Evolutionary conservation across 2,329 filamentous ascomycete genomes (phyloP).

Genomic region (Ascochyta rabiei): DNA sequence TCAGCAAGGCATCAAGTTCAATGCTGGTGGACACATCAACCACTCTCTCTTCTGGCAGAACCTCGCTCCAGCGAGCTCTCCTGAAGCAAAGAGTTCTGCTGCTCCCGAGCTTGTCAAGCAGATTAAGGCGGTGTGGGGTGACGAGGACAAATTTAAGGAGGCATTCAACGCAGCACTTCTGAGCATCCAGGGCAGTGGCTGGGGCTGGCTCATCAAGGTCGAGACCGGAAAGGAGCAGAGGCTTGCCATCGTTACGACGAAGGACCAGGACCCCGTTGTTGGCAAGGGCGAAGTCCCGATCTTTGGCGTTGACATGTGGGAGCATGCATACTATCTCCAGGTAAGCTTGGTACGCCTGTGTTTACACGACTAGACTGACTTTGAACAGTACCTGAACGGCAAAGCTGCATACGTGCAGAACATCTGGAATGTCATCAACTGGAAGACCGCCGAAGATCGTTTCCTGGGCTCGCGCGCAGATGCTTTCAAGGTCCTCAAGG

Average conservation of each 20-base stretch:
- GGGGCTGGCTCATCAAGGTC: slow-evolving; percentile 83
- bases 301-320: slow-evolving; percentile 88
- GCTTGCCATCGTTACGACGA: slow-evolving; percentile 77
- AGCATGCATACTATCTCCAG: slow-evolving; percentile 90
- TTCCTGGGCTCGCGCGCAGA: slow-evolving; percentile 57
- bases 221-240: slow-evolving; percentile 56
- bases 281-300: slow-evolving; percentile 67
- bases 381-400: slow-evolving; percentile 71
- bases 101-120: slow-evolving; percentile 66
- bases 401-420: slow-evolving; percentile 77
- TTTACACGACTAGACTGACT: slow-evolving; percentile 3
- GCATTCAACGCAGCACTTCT: slow-evolving; percentile 70
- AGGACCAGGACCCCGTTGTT: slow-evolving; percentile 81
- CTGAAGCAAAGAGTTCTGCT: slow-evolving; percentile 61
- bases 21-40: slow-evolving; percentile 92
- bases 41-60: slow-evolving; percentile 93
- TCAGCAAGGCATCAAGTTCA: slow-evolving; percentile 79
- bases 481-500: slow-evolving; percentile 48
- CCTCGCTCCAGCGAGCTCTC: slow-evolving; percentile 65
- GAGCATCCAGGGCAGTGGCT: slow-evolving; percentile 80
- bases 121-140: slow-evolving; percentile 72
- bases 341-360: slow-evolving; percentile 45
- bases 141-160: slow-evolving; percentile 67
- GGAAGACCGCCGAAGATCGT: slow-evolving; percentile 71
- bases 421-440: slow-evolving; percentile 81